Evolutionary conservation across 2,329 filamentous ascomycete species (phyloP), one percentile per base, ranked within the genome.

Genomic region (Gliomastix tumulicola): DNA sequence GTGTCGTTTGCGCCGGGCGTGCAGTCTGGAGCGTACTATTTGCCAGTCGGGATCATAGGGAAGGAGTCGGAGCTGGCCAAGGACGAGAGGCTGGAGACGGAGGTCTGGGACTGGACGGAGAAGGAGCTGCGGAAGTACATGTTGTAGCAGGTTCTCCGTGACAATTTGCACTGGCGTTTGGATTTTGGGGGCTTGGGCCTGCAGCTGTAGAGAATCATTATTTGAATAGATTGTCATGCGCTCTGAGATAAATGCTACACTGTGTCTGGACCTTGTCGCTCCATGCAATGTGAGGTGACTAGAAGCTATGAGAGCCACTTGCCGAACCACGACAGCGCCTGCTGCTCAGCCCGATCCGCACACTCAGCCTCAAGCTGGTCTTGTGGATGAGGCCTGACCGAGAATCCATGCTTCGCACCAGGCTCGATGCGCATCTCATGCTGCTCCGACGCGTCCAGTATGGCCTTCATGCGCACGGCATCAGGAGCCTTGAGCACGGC

Each of bases 381-480:
- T 7, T 49, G 44, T 4, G 50, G 51, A 38, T 60, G 47, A 9
- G 49, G 49, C 17, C 63, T 45, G 6, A 64, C 50, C 10, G 59
- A 56, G 51, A 67, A 66, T 9, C 62, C 62, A 47, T 66, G 63
- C 43, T 51, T 57, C 6, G 62, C 63, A 4, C 61, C 60, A 1
- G 50, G 48, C 36, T 59, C 52, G 34, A 62, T 49, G 22, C 47
- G 43, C 28, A 57, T 49, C 30, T 43, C 42, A 17, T 50, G 36
- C 7, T 44, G 34, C 16, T n/a, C 20, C 41, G 54, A 54, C 21
- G 48, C 54, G 37, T 51, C 51, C 33, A 66, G 43, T 9, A 59
- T 49, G 2, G 43, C 41, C 37, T 55, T 51, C 21, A 63, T 53
- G 38, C 48, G 34, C 32, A 53, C 50, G 13, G 57, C 52, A 21